Evolutionary conservation across 805 yeast genomes (phyloP), one percentile per base, ranked within the genome.

Genomic region (Cyberlindnera subsufficiens): DNA sequence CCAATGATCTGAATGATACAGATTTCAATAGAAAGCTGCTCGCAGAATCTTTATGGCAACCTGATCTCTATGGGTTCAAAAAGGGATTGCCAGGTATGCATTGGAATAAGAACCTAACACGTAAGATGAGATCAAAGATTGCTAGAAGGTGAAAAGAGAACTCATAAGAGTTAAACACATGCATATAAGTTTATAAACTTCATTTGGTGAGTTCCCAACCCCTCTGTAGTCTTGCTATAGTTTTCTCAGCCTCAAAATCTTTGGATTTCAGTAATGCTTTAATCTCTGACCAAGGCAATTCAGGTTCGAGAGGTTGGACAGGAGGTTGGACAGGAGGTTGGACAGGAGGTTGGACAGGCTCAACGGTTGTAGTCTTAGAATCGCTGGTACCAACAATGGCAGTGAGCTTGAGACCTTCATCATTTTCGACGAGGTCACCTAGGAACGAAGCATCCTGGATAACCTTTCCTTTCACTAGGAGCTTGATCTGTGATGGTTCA

Each of bases 391-490:
- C 18, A 13, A 45, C 58, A 74, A 76, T 69, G 3, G 73, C 75
- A 41, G 67, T 74, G 40, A 76, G 61, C 4, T 65, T 53, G 5
- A 72, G 55, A 40, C 60, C 57, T 32, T 57, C 59, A 37, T 45
- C 52, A 37, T 57, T 56, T 5, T 46, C 55, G 10, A 55, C 44
- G 22, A 63, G 64, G 4, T 49, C 51, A 6, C 56, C 56, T 17
- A 80, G 43, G 4, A 66, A 45, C 5, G 72, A 56, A 5, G 76
- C 61, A 54, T 81, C 86, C 32, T 72, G 75, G 17, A 78, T 61
- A 8, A 80, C 86, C 58, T 78, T 80, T 4, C 86, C 83, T 56
- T 78, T 81, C 36, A 78, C 53, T 52, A 81, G 61, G 16, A 81
- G 59, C 54, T 77, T 78, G 35, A 80, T 44, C 49, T 75, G 68